Evolutionary conservation across 129 eudicot genomes (phyloP).

Genomic region (Flaveria sonorensis): DNA sequence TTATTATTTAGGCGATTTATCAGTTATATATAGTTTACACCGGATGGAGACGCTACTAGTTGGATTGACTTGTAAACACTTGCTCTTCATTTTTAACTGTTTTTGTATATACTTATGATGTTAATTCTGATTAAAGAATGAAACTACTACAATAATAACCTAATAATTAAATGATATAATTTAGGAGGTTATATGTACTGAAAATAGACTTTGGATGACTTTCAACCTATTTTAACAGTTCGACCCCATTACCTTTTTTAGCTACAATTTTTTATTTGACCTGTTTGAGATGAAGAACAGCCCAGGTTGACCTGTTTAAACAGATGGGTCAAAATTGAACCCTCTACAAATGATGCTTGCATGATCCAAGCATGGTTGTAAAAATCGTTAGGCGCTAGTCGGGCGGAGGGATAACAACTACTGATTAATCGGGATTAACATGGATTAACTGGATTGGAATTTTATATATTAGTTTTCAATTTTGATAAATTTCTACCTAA

Average conservation of each 20-base stretch:
- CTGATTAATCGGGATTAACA: too few relatives aligned
- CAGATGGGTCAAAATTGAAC: neutral
- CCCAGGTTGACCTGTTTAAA: neutral
- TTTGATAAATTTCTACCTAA: too few relatives aligned
- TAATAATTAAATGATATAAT: neutral
- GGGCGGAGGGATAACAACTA: too few relatives aligned
- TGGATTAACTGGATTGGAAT: too few relatives aligned
- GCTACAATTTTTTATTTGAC: neutral
- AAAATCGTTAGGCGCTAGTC: too few relatives aligned
- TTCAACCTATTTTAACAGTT: neutral
- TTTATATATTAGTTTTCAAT: too few relatives aligned
- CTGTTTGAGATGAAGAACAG: neutral
- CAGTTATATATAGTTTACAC: neutral
- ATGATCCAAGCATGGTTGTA: neutral
- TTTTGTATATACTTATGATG: neutral
- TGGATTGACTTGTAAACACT: neutral
- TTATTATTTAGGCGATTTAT: conserved; percentile 4
- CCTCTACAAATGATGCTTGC: neutral
- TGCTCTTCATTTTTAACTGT: neutral
- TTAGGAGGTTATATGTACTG: neutral
- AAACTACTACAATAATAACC: neutral
- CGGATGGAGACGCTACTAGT: neutral
- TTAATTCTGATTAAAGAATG: neutral
- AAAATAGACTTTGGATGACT: neutral
- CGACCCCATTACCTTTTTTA: neutral